Percentiles rank a stretch among this genome's conserved stretches.
These are phyloP conservation scores for Syzygium oleosum DNA, from an alignment of 345 rosid genomes.

Conservation along the genomic window DNA sequence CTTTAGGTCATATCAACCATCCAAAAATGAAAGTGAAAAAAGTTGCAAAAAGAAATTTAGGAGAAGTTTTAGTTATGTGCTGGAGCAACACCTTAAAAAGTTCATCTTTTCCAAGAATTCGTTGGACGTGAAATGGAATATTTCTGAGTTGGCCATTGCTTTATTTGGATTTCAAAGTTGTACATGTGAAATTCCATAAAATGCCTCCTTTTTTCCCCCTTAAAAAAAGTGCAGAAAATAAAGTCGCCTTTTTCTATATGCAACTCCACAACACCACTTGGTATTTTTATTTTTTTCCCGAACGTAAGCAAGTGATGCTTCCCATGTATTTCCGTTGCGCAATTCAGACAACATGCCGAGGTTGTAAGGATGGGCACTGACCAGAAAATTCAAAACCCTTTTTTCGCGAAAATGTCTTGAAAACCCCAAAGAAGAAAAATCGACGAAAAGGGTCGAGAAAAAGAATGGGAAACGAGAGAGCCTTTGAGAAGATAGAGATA, in stretches of 20 bases:
- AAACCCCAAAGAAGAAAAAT: background rate
- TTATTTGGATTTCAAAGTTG: background rate
- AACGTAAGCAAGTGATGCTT: background rate
- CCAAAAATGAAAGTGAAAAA: background rate
- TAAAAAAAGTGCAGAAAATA: background rate
- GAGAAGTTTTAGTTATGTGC: background rate
- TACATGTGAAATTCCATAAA: background rate
- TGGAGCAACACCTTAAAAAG: background rate
- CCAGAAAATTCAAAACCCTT: background rate
- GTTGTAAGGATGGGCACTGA: background rate
- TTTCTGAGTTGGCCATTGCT: background rate
- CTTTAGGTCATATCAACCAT: background rate
- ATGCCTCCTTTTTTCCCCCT: background rate
- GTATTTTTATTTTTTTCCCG: background rate
- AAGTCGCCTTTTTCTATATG: background rate
- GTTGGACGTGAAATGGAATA: background rate
- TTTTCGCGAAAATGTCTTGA: background rate
- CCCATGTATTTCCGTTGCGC: background rate
- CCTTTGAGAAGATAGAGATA: too few relatives aligned
- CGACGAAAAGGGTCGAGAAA: background rate
- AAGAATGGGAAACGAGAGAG: too few relatives aligned
- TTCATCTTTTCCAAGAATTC: background rate
- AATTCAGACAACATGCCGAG: background rate
- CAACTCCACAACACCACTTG: background rate
- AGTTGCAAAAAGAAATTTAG: too few relatives aligned